Percentiles rank a stretch among this genome's conserved stretches.
phyloP scores from a whole-genome alignment of 352 stramenopile genomes.

The Labyrinthula sp. region DNA sequence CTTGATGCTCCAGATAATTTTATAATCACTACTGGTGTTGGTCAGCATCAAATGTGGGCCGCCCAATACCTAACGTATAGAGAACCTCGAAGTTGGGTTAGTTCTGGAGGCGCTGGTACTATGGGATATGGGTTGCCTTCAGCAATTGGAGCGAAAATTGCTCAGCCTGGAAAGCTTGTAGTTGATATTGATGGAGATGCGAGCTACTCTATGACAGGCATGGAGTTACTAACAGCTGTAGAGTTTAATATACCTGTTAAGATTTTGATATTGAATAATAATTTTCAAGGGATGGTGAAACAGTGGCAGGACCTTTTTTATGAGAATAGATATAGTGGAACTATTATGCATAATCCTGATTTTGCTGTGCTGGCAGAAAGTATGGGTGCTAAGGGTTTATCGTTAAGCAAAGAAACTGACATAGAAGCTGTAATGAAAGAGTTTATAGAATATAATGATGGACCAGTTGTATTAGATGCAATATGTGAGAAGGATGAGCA shows the following conservation, averaged over 20 bases:
- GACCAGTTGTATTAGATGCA: slow-evolving; percentile 37
- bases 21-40: slow-evolving; percentile 77
- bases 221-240: slow-evolving; percentile 74
- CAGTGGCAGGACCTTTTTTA: slow-evolving; percentile 91
- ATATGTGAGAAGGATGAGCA: slow-evolving; percentile 41
- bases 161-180: slow-evolving; percentile 48
- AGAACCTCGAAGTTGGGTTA: slow-evolving; percentile 71
- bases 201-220: slow-evolving; percentile 85
- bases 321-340: slow-evolving; percentile 67
- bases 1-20: slow-evolving; percentile 61
- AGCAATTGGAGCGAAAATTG: slow-evolving; percentile 74
- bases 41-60: slow-evolving; percentile 86
- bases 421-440: slow-evolving; percentile 64
- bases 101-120: slow-evolving; percentile 69
- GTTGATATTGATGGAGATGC: slow-evolving; percentile 81
- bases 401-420: slow-evolving; percentile 59
- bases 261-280: slow-evolving; percentile 81
- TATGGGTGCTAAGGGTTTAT: slow-evolving; percentile 71
- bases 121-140: slow-evolving; percentile 80
- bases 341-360: slow-evolving; percentile 69
- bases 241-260: slow-evolving; percentile 79
- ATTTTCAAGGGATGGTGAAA: slow-evolving; percentile 90
- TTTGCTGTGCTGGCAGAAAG: slow-evolving; percentile 71
- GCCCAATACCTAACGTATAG: slow-evolving; percentile 84
- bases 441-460: slow-evolving; percentile 53